phyloP scores from a whole-genome alignment of 1,284 basidiomycete species.

The Fomitopsis betulina region DNA sequence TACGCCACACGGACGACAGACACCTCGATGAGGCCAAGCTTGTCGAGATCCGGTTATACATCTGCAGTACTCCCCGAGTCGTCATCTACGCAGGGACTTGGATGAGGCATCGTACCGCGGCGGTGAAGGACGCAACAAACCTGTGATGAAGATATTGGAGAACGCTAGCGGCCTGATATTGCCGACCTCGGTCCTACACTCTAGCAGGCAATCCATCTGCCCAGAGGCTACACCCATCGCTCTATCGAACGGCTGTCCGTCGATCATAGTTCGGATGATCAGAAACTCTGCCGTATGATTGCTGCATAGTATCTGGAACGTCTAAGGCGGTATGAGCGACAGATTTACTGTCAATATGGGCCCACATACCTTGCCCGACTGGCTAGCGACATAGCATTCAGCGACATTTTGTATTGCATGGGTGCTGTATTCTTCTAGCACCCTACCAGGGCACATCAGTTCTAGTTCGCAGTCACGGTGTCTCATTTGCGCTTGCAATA shows the following conservation, averaged over 20 bases:
- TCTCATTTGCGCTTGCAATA: neutral
- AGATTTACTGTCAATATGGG: neutral
- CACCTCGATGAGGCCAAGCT: neutral
- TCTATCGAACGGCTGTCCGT: no score
- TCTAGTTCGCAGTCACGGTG: conserved; percentile 8
- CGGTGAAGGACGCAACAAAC: no score
- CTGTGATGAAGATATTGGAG: no score
- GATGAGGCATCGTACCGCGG: neutral
- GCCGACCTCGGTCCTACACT: no score
- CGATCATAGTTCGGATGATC: no score
- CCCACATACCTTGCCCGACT: conserved; percentile 11
- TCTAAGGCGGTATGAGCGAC: neutral
- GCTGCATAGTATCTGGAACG: neutral
- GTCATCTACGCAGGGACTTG: no score
- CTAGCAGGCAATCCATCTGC: no score
- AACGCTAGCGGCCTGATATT: no score
- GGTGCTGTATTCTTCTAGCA: conserved; percentile 10
- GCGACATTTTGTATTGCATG: conserved; percentile 7
- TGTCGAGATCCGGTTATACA: no score
- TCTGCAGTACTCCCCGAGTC: no score
- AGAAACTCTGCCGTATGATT: neutral
- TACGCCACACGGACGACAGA: no score
- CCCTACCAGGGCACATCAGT: conserved; percentile 4
- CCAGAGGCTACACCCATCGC: no score
- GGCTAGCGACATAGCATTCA: conserved; percentile 14